Percentiles rank a stretch among this genome's conserved stretches.
phyloP scores from a whole-genome alignment of 1,284 basidiomycete genomes.

The Athelia sp. region DNA sequence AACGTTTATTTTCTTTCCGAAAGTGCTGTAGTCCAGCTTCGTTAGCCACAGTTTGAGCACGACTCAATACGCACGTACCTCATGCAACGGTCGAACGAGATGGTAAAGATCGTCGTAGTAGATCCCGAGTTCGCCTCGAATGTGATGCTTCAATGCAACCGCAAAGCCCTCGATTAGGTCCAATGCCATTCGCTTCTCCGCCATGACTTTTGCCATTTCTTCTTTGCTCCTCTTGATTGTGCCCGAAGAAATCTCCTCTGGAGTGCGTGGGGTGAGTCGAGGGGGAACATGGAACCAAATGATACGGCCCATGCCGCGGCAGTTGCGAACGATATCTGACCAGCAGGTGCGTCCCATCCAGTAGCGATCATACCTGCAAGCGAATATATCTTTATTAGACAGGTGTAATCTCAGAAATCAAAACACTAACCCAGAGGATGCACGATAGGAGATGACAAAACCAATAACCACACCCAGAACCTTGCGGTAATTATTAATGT shows the following conservation, averaged over 20 bases:
- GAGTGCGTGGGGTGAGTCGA: constrained; percentile 31
- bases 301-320: constrained; percentile 44
- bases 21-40: not conserved
- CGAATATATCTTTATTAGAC: not conserved
- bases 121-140: constrained; percentile 43
- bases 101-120: constrained; percentile 42
- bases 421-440: too few species aligned
- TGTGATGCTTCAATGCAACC: constrained; percentile 60
- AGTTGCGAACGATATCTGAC: constrained; percentile 51
- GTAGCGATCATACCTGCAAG: constrained; percentile 52
- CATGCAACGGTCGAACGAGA: constrained; percentile 32
- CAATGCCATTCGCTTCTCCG: constrained; percentile 55
- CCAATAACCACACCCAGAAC: constrained; percentile 72
- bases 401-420: too few species aligned
- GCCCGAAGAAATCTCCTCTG: constrained; percentile 23
- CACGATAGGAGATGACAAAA: constrained; percentile 68
- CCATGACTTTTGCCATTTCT: constrained; percentile 47
- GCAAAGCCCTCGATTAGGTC: constrained; percentile 53
- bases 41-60: too few species aligned
- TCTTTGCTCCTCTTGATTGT: constrained; percentile 21
- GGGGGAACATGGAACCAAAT: constrained; percentile 63
- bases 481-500: not conserved
- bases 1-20: not conserved
- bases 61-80: constrained; percentile 17
- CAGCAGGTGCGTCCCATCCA: constrained; percentile 58